phyloP scores from a whole-genome alignment of 441 rosid genomes.

The Gossypium aridum region DNA sequence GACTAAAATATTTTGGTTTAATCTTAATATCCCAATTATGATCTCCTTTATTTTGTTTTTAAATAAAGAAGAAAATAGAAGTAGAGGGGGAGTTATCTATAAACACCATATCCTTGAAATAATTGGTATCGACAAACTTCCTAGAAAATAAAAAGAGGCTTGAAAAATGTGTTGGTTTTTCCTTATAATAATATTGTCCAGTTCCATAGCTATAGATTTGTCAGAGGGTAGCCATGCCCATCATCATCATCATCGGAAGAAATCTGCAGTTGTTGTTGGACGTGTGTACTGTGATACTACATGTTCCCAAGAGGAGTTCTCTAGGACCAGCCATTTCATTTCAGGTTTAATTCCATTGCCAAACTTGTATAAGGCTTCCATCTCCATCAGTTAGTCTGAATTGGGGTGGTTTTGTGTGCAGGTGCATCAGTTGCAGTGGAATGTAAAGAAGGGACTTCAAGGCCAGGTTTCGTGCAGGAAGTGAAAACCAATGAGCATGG shows the following conservation, averaged over 20 bases:
- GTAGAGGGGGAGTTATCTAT: background rate
- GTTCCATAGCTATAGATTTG: constrained; percentile 15
- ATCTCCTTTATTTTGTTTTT: background rate
- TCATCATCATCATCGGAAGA: constrained; percentile 20
- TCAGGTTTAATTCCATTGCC: constrained; percentile 33
- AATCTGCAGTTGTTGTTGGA: constrained; percentile 65
- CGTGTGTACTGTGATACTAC: constrained; percentile 88
- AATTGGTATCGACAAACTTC: background rate
- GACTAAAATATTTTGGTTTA: background rate
- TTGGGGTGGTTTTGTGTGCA: constrained; percentile 17
- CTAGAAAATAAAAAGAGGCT: background rate
- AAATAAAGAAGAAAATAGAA: background rate
- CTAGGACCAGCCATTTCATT: constrained; percentile 57
- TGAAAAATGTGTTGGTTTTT: background rate
- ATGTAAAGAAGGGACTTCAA: constrained; percentile 44
- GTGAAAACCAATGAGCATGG: constrained; percentile 70
- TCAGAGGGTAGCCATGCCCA: constrained; percentile 28
- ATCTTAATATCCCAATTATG: background rate
- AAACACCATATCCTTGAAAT: background rate
- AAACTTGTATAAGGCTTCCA: background rate
- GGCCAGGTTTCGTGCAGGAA: constrained; percentile 38
- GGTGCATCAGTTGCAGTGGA: constrained; percentile 78
- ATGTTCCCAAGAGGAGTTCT: constrained; percentile 54
- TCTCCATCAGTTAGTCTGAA: background rate
- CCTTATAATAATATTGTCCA: background rate